Percentiles rank a stretch among this genome's conserved stretches.
These are phyloP conservation scores for Blumeriella jaapii DNA, from an alignment of 2,329 filamentous ascomycete genomes.

Conservation along the genomic window DNA sequence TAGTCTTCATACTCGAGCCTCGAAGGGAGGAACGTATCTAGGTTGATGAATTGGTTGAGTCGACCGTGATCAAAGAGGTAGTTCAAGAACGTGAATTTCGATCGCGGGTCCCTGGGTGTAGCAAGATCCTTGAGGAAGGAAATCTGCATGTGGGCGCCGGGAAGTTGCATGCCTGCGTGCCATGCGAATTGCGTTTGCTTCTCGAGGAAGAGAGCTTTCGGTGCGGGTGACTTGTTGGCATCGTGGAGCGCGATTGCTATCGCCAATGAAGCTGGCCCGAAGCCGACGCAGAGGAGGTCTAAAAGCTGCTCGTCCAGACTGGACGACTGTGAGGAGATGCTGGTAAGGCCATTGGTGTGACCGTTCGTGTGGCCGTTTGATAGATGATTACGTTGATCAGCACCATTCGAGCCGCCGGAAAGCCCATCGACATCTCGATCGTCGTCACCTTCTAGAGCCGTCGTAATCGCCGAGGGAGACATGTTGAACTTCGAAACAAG, in stretches of 20 bases:
- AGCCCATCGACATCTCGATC: too few relatives aligned
- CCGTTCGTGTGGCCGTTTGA: too few relatives aligned
- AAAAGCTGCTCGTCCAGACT: too few relatives aligned
- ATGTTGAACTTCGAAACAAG: too few relatives aligned
- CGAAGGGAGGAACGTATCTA: conserved; percentile 77
- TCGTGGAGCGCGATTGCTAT: conserved; percentile 86
- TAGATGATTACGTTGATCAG: too few relatives aligned
- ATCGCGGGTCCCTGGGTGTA: conserved; percentile 75
- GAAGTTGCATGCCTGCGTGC: conserved; percentile 92
- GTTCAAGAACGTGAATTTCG: conserved; percentile 90
- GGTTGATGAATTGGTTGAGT: conserved; percentile 84
- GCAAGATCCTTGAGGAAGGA: conserved; percentile 95
- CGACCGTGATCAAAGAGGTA: conserved; percentile 74
- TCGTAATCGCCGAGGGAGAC: too few relatives aligned
- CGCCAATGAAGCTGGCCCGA: conserved; percentile 81
- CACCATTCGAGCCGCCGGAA: too few relatives aligned
- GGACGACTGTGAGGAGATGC: too few relatives aligned
- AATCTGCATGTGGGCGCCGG: conserved; percentile 93
- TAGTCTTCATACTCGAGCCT: conserved; percentile 92
- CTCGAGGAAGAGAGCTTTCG: conserved; percentile 79
- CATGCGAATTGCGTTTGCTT: conserved; percentile 75
- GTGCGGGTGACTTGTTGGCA: conserved; percentile 41
- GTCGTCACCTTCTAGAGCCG: too few relatives aligned
- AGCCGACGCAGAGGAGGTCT: conserved; percentile 74
- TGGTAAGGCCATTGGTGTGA: too few relatives aligned